Conservation (phyloP, 1,284 basidiomycete genomes). For the Exsudoporus floridanus region DNA sequence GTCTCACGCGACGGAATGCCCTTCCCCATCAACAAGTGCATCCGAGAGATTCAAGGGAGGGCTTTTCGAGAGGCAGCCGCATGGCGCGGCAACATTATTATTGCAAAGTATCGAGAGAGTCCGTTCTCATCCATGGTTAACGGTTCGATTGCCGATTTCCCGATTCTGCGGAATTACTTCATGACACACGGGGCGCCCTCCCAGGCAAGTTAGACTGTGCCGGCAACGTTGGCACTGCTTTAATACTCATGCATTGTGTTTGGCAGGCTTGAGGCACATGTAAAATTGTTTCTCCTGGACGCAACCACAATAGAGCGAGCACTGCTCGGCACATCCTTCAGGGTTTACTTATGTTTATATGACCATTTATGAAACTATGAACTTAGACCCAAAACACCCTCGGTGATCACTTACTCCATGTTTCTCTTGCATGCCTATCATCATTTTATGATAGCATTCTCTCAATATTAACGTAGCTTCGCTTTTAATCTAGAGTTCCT, state of each 20-base stretch:
- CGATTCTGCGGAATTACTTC: conserved; percentile 75
- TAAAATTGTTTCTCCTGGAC: conserved; percentile 11
- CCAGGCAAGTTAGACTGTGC: conserved; percentile 34
- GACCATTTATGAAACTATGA: conserved; percentile 33
- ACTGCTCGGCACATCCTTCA: conserved; percentile 12
- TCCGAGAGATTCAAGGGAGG: conserved; percentile 68
- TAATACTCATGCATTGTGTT: conserved; percentile 29
- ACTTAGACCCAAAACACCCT: conserved; percentile 2
- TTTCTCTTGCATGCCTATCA: conserved; percentile 25
- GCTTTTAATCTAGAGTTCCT: conserved; percentile 40
- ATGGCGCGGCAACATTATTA: conserved; percentile 76
- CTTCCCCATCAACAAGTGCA: conserved; percentile 72
- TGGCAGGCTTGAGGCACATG: conserved; percentile 32
- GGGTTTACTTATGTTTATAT: conserved; percentile 29
- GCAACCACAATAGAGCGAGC: not conserved
- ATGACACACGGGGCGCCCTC: conserved; percentile 56
- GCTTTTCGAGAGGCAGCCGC: conserved; percentile 58
- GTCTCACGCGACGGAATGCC: conserved; percentile 74
- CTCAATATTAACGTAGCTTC: conserved; percentile 9
- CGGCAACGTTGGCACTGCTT: conserved; percentile 19
- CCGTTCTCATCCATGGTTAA: conserved; percentile 69
- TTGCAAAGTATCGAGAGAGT: conserved; percentile 70
- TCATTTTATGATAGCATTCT: conserved; percentile 21
- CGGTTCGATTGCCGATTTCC: conserved; percentile 77
- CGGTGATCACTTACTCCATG: conserved; percentile 24